phyloP scores from a whole-genome alignment of 305 asterid species.

The Andrographis paniculata region DNA sequence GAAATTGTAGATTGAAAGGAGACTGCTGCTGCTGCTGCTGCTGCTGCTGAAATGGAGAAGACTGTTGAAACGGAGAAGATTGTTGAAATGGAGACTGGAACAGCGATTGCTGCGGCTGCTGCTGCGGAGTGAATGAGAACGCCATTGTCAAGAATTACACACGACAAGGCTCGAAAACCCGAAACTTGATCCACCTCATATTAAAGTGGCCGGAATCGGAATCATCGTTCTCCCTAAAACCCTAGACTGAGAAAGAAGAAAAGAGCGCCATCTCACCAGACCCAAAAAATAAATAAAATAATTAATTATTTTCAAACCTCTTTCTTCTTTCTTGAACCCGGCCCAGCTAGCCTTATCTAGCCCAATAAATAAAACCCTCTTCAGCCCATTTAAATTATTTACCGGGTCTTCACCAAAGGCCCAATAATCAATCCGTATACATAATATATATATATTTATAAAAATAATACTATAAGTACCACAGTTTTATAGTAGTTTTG shows the following conservation, averaged over 20 bases:
- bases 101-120: constrained; percentile 36
- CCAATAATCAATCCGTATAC: no score
- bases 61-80: constrained; percentile 43
- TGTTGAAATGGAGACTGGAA: constrained; percentile 39
- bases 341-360: no score
- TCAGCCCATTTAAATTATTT: no score
- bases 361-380: no score
- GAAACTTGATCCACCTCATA: background rate
- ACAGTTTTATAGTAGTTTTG: no score
- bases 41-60: constrained; percentile 30
- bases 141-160: constrained; percentile 25
- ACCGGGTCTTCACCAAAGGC: no score
- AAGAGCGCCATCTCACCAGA: background rate
- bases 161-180: constrained; percentile 7
- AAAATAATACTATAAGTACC: no score
- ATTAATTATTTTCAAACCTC: no score
- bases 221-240: background rate
- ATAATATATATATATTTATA: no score
- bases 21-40: constrained; percentile 38
- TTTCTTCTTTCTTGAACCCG: no score
- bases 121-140: constrained; percentile 54
- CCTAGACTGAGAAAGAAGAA: background rate
- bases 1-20: constrained; percentile 37
- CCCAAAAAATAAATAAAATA: no score
- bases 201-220: background rate